These are phyloP conservation scores for Ambispora gerdemannii DNA, from an alignment of 192 early-diverging fungal genomes.

Conservation along the genomic window DNA sequence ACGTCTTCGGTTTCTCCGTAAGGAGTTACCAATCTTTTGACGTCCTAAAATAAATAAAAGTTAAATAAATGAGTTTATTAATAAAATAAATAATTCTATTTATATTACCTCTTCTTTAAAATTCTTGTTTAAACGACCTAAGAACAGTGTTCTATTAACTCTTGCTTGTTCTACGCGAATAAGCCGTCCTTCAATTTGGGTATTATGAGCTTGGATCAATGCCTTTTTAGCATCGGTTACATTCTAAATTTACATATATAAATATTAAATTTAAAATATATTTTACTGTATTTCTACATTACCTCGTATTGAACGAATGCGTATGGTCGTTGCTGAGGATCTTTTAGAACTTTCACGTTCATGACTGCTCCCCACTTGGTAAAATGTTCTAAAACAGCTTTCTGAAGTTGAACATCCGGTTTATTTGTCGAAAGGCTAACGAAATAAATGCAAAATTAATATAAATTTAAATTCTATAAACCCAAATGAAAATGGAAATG, in stretches of 20 bases:
- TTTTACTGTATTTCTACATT: neutral
- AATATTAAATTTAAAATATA: neutral
- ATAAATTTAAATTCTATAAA: neutral
- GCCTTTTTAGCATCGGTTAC: slow-evolving; percentile 56
- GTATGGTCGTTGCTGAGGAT: slow-evolving; percentile 68
- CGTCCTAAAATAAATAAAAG: slow-evolving; percentile 29
- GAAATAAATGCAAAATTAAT: neutral
- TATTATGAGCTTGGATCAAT: slow-evolving; percentile 61
- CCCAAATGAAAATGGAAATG: neutral
- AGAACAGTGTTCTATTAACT: slow-evolving; percentile 71
- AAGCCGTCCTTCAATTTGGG: slow-evolving; percentile 61
- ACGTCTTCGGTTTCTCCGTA: slow-evolving; percentile 68
- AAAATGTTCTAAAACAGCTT: slow-evolving; percentile 59
- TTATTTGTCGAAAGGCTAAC: slow-evolving; percentile 51
- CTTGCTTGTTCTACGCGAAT: slow-evolving; percentile 74
- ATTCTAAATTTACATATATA: slow-evolving; percentile 33
- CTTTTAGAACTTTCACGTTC: slow-evolving; percentile 73
- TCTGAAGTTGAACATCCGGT: slow-evolving; percentile 51
- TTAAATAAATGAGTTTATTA: neutral
- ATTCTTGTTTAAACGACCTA: slow-evolving; percentile 44
- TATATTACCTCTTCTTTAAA: slow-evolving; percentile 43
- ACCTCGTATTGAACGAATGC: slow-evolving; percentile 79
- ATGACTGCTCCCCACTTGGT: slow-evolving; percentile 58
- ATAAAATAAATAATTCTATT: neutral
- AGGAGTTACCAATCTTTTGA: slow-evolving; percentile 40